A percentile compares a stretch with the other conserved stretches of the same genome.
These are phyloP conservation scores for Pseudomassariella vexata DNA, from an alignment of 2,329 filamentous ascomycete species.

Conservation along the genomic window DNA sequence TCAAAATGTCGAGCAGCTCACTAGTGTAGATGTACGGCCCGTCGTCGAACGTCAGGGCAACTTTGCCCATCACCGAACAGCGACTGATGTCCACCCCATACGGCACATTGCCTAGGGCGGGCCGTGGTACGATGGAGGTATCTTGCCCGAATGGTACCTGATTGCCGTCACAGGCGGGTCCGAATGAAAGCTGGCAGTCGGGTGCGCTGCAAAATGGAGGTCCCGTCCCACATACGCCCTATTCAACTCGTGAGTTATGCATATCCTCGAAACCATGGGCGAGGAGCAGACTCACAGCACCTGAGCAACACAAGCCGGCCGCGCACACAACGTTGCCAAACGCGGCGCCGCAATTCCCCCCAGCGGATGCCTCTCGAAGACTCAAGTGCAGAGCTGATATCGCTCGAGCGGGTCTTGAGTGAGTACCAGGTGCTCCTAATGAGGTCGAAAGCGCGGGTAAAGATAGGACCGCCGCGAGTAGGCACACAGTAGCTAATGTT, in stretches of 20 bases:
- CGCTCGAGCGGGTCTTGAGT: too few relatives aligned
- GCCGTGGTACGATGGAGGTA: conserved; percentile 17
- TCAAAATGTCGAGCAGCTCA: conserved; percentile 28
- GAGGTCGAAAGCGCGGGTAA: too few relatives aligned
- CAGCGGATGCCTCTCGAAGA: not conserved
- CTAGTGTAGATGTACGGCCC: conserved; percentile 28
- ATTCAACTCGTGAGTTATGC: conserved; percentile 5
- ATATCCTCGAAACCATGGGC: too few relatives aligned
- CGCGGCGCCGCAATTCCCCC: conserved; percentile 11
- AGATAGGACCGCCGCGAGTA: too few relatives aligned
- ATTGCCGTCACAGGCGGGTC: conserved; percentile 24
- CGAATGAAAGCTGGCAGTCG: conserved; percentile 22
- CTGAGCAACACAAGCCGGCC: conserved; percentile 17
- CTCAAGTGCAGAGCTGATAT: too few relatives aligned
- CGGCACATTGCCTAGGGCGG: conserved; percentile 18
- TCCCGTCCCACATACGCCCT: conserved; percentile 28
- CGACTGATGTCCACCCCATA: conserved; percentile 27
- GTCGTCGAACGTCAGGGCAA: conserved; percentile 32
- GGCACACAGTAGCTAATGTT: too few relatives aligned
- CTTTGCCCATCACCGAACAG: conserved; percentile 22
- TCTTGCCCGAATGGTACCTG: conserved; percentile 16
- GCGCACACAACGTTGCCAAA: conserved; percentile 15
- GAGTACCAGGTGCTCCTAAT: too few relatives aligned
- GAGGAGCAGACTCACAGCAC: conserved; percentile 6
- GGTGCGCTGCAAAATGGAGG: conserved; percentile 17